A percentile compares a stretch with the other conserved stretches of the same genome.
These are phyloP conservation scores for Cercospora zeae-maydis DNA, from an alignment of 2,329 filamentous ascomycete species.

Conservation along the genomic window DNA sequence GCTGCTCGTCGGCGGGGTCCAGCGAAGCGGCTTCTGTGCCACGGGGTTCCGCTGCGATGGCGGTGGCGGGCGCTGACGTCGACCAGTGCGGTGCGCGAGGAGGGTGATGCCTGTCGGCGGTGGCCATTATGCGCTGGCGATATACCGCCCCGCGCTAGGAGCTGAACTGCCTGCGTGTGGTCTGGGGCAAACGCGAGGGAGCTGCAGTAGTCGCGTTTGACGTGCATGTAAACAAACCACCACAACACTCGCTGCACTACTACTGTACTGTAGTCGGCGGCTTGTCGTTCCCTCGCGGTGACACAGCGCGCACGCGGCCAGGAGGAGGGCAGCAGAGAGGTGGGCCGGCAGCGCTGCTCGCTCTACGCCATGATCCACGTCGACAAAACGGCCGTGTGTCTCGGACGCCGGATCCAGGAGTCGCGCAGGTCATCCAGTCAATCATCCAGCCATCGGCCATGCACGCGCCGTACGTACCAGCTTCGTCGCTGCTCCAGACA, in stretches of 20 bases:
- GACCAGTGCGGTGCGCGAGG: not conserved
- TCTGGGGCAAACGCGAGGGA: not conserved
- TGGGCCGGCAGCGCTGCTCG: not conserved
- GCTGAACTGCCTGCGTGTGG: not conserved
- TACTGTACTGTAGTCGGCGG: not conserved
- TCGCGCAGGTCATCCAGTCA: not conserved
- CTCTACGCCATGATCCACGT: conserved; percentile 2
- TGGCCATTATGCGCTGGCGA: conserved; percentile 6
- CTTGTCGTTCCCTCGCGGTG: not conserved
- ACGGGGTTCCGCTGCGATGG: not conserved
- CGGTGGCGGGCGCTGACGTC: not conserved
- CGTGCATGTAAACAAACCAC: not conserved
- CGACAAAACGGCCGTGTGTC: not conserved
- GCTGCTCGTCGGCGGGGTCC: conserved; percentile 2
- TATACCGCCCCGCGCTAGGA: not conserved
- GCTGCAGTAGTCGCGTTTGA: not conserved
- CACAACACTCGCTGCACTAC: not conserved
- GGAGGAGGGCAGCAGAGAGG: not conserved
- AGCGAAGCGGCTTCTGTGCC: not conserved
- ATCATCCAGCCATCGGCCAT: not conserved
- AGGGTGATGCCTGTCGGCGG: conserved; percentile 6
- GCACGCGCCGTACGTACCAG: not conserved
- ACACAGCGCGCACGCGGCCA: not conserved
- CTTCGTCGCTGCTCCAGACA: not conserved
- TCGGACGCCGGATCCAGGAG: not conserved